These are phyloP conservation scores for Yamadazyma olivae DNA, from an alignment of 805 yeast genomes.

Conservation along the genomic window DNA sequence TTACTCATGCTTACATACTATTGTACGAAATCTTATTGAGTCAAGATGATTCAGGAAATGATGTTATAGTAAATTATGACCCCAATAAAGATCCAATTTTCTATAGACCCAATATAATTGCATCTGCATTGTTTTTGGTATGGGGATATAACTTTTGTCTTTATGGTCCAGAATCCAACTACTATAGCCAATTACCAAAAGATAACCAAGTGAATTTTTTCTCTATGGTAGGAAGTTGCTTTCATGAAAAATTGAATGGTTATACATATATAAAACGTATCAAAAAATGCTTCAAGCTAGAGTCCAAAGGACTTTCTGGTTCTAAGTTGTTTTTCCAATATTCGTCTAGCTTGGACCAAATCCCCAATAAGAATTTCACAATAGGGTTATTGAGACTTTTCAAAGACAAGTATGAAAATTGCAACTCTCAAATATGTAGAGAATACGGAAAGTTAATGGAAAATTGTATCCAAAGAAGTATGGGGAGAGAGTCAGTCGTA, in stretches of 20 bases:
- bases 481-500: conserved; percentile 34
- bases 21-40: conserved; percentile 26
- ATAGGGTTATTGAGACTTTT: conserved; percentile 52
- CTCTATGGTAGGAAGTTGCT: conserved; percentile 4
- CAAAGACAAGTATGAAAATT: conserved; percentile 25
- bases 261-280: conserved; percentile 49
- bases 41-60: conserved; percentile 27
- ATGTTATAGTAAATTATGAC: conserved; percentile 30
- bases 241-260: conserved; percentile 30
- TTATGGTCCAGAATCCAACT: conserved; percentile 42
- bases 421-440: conserved; percentile 53
- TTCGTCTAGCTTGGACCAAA: conserved; percentile 35
- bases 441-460: conserved; percentile 52
- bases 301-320: conserved; percentile 3
- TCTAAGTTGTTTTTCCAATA: conserved; percentile 15
- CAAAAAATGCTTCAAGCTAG: conserved; percentile 14
- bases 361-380: conserved; percentile 43
- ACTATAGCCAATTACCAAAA: conserved; percentile 3
- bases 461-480: conserved; percentile 51
- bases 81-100: conserved; percentile 46
- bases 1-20: conserved; percentile 57
- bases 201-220: conserved; percentile 2
- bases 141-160: conserved; percentile 51
- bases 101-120: conserved; percentile 37
- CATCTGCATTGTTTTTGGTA: conserved; percentile 37